These are phyloP conservation scores for Metarhizium humberi DNA, from an alignment of 2,329 filamentous ascomycete genomes.

Conservation along the genomic window DNA sequence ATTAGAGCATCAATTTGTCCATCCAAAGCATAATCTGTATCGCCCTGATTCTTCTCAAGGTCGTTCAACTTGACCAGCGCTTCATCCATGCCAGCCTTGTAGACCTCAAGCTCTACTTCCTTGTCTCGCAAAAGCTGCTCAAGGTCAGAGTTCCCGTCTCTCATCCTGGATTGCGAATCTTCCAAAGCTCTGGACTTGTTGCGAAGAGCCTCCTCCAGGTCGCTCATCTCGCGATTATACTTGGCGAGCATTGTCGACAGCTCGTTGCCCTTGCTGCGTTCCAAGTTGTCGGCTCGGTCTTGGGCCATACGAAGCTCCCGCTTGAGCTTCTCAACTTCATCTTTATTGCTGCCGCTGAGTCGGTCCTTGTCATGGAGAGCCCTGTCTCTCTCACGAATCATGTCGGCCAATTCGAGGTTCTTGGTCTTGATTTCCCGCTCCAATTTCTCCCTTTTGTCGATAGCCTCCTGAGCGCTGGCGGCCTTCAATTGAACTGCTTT, in stretches of 20 bases:
- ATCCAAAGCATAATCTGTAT: constrained; percentile 72
- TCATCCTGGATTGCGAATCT: constrained; percentile 67
- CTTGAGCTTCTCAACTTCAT: constrained; percentile 90
- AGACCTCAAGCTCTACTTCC: constrained; percentile 95
- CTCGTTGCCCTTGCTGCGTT: constrained; percentile 89
- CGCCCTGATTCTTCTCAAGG: constrained; percentile 64
- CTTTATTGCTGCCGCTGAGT: constrained; percentile 74
- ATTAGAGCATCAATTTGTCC: constrained; percentile 87
- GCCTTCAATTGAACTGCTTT: constrained; percentile 95
- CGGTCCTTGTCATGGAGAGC: constrained; percentile 91
- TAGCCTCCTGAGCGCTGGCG: constrained; percentile 92
- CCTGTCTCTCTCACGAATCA: constrained; percentile 94
- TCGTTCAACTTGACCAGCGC: constrained; percentile 88
- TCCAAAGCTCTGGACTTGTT: constrained; percentile 84
- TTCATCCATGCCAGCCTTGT: constrained; percentile 97
- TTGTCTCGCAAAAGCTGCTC: constrained; percentile 83
- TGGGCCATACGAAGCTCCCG: constrained; percentile 87
- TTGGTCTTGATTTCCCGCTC: constrained; percentile 98
- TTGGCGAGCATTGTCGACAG: constrained; percentile 89
- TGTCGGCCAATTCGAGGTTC: constrained; percentile 95
- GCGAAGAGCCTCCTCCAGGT: constrained; percentile 84
- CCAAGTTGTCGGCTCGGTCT: constrained; percentile 84
- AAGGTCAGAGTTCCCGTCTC: constrained; percentile 76
- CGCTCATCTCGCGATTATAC: constrained; percentile 94
- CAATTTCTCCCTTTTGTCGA: constrained; percentile 87